A percentile compares a stretch with the other conserved stretches of the same genome.
Conservation (phyloP, 75 land plant species). For the Cunninghamia lanceolata region DNA sequence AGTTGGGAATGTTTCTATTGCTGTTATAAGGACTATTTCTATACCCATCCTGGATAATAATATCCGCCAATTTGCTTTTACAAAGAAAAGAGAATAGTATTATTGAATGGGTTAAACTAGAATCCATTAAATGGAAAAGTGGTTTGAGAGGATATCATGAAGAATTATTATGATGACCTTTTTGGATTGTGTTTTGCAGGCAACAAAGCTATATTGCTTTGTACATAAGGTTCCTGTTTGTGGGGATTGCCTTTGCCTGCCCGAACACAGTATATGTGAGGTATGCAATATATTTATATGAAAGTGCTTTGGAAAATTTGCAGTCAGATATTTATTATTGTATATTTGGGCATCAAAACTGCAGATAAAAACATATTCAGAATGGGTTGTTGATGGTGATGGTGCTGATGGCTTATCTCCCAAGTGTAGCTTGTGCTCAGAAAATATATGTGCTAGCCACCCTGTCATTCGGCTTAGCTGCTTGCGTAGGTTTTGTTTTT, state of each 20-base stretch:
- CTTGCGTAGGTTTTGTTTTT: constrained; percentile 20
- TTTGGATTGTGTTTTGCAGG: constrained; percentile 17
- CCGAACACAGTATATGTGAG: constrained; percentile 32
- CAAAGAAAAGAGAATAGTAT: not conserved
- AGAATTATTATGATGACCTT: not conserved
- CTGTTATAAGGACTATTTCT: not conserved
- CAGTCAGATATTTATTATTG: not conserved
- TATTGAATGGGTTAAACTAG: not conserved
- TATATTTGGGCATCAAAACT: not conserved
- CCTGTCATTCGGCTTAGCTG: constrained; percentile 35
- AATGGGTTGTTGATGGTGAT: constrained; percentile 29
- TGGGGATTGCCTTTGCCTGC: constrained; percentile 33
- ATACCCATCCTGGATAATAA: not conserved
- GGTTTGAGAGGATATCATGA: not conserved
- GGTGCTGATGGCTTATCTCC: constrained; percentile 42
- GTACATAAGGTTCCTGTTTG: constrained; percentile 42
- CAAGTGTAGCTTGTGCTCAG: constrained; percentile 26
- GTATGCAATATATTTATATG: constrained; percentile 7
- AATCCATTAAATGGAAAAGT: not conserved
- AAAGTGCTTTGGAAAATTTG: not conserved
- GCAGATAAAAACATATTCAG: constrained; percentile 37
- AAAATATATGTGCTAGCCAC: constrained; percentile 12
- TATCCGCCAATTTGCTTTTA: not conserved
- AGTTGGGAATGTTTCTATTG: not conserved
- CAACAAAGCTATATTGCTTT: constrained; percentile 33